Evolutionary conservation across 176 grass and related monocot genomes (phyloP).

Genomic region (Paspalum notatum): DNA sequence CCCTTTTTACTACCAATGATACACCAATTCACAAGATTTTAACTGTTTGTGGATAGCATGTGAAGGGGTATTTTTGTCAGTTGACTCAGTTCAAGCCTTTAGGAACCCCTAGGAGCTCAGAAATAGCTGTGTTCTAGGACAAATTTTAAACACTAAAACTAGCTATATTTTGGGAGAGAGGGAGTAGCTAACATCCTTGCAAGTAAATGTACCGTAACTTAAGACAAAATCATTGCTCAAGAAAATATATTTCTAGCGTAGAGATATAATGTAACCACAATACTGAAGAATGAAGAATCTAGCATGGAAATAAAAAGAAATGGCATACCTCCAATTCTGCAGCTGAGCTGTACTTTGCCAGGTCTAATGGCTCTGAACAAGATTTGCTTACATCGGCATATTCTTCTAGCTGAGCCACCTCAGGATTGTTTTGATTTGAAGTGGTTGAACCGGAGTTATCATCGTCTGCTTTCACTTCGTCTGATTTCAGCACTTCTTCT

Average conservation of each 20-base stretch:
- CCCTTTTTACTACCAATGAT: no score
- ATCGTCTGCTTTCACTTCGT: conserved; percentile 33
- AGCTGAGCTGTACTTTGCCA: conserved; percentile 61
- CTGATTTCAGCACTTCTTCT: conserved; percentile 36
- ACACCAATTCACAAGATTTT: no score
- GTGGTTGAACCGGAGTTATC: conserved; percentile 34
- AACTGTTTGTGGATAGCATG: no score
- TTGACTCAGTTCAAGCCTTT: no score
- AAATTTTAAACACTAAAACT: no score
- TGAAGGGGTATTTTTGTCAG: no score
- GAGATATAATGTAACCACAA: neutral
- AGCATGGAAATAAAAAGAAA: neutral
- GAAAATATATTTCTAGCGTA: conserved; percentile 23
- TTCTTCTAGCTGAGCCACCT: conserved; percentile 27
- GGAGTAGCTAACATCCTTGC: neutral
- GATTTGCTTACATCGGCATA: conserved; percentile 17
- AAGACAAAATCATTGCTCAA: neutral
- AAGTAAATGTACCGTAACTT: conserved; percentile 5
- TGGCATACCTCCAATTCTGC: conserved; percentile 73
- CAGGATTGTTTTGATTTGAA: conserved; percentile 26
- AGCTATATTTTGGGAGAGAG: no score
- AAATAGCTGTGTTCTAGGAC: no score
- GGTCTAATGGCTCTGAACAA: conserved; percentile 52
- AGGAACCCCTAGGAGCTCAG: no score
- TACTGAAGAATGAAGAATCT: neutral